Percentiles rank a stretch among this genome's conserved stretches.
Conservation (phyloP, 257 asterid species). For the Capsicum pubescens region DNA sequence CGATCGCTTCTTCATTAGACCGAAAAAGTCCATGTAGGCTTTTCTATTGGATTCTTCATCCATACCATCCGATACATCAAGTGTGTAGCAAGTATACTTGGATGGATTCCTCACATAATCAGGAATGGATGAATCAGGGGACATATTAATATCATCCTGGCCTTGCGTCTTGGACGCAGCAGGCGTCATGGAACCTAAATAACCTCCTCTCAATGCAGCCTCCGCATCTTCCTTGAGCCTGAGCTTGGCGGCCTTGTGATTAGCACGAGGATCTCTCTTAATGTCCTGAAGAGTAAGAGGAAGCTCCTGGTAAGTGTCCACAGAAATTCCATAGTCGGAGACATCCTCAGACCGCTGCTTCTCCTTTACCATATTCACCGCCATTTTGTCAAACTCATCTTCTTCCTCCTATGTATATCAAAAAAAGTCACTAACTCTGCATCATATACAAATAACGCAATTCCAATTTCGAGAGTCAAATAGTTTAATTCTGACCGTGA, state of each 20-base stretch:
- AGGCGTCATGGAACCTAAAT: slow-evolving; percentile 33
- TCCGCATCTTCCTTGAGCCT: slow-evolving; percentile 84
- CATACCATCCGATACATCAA: slow-evolving; percentile 60
- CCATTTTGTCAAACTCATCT: slow-evolving; percentile 84
- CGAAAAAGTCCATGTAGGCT: slow-evolving; percentile 62
- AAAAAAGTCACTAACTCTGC: too few relatives aligned
- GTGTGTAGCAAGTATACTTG: slow-evolving; percentile 70
- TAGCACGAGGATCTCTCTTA: slow-evolving; percentile 78
- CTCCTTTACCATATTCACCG: slow-evolving; percentile 54
- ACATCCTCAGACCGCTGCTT: slow-evolving; percentile 38
- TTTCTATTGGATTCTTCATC: slow-evolving; percentile 66
- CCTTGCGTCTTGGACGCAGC: background rate
- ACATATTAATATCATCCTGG: slow-evolving; percentile 25
- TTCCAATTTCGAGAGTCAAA: too few relatives aligned
- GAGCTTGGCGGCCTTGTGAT: slow-evolving; percentile 71
- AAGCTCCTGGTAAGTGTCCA: slow-evolving; percentile 48
- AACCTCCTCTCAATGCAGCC: slow-evolving; percentile 54
- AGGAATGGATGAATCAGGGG: slow-evolving; percentile 49
- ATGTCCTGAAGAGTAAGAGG: slow-evolving; percentile 51
- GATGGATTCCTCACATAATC: slow-evolving; percentile 83
- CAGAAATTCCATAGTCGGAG: slow-evolving; percentile 53
- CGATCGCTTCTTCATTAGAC: slow-evolving; percentile 47
- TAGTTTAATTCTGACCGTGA: too few relatives aligned
- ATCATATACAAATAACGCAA: too few relatives aligned
- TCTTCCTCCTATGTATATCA: slow-evolving; percentile 69